Evolutionary conservation across 2,329 filamentous ascomycete species (phyloP), one percentile per base, ranked within the genome.

Genomic region (Macroventuria anomochaeta): DNA sequence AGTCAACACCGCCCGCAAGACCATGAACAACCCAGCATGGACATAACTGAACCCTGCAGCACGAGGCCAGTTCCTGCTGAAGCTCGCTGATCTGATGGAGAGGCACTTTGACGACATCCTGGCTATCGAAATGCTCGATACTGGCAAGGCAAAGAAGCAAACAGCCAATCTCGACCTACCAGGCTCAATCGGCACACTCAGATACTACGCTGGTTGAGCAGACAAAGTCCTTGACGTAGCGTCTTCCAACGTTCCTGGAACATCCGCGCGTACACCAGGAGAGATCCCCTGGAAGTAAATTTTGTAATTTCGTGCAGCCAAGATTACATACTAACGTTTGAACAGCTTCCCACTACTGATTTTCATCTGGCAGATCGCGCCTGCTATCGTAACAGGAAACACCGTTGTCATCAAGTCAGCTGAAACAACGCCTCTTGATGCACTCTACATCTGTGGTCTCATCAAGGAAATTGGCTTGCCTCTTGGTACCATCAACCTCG

Each of bases 191-290:
- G 76, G 72, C 8, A 81, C 80, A 1, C 75, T 88, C 57, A 86
- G 85, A 63, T 93, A 93, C 75, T 93, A 93, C 65, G 89, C 85
- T 32, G 90, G 90, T 46, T 93, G 84, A 72, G 87, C 88, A 38
- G 90, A 93, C 77, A 93, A 93, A 78, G 85, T 89, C 56, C 85
- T 87, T 56, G 89, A 90, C 29, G 85, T 89, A 69, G 87, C 88
- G 11, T 90, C 93, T 61, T 86, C 88, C 61, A 88, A 87, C 7
- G 85, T 83, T 2, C 82, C 84, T 1, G 76, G 79, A 37, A 93
- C 92, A 74, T 82, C 93, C 58, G 88, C 58, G 88, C 88, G 2
- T 93, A 93, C 70, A 92, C 88, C 0, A 77, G 91, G 49, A 84
- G 87, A 59, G 86, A 90, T 91, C 54, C 88, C 89, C 42, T 72